phyloP scores from a whole-genome alignment of 2,329 filamentous ascomycete genomes.

The Didymellaceae sp. region DNA sequence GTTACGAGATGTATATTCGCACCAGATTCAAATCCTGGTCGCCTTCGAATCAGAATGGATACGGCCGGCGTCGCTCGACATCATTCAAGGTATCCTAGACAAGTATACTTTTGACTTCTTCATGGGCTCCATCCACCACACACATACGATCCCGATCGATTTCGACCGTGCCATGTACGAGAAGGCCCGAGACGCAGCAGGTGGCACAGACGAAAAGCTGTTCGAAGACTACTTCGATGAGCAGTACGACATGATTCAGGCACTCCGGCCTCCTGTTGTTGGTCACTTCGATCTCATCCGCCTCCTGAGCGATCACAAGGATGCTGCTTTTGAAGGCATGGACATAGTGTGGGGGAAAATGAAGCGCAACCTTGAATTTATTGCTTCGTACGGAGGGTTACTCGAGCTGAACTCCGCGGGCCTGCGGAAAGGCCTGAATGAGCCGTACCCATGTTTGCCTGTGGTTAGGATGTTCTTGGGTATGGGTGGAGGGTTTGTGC shows the following conservation, averaged over 20 bases:
- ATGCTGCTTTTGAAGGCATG: slow-evolving; percentile 65
- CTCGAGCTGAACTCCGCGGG: slow-evolving; percentile 90
- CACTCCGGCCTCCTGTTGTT: slow-evolving; percentile 76
- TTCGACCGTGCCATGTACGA: slow-evolving; percentile 74
- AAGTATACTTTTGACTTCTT: slow-evolving; percentile 82
- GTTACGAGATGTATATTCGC: slow-evolving; percentile 72
- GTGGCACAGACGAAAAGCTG: slow-evolving; percentile 66
- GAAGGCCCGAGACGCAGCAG: slow-evolving; percentile 62
- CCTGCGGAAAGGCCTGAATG: slow-evolving; percentile 84
- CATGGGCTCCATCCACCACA: slow-evolving; percentile 91
- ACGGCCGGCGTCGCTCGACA: slow-evolving; percentile 66
- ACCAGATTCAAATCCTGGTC: slow-evolving; percentile 78
- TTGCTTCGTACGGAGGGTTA: slow-evolving; percentile 77
- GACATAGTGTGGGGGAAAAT: slow-evolving; percentile 75
- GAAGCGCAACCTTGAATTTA: slow-evolving; percentile 73
- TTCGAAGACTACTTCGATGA: slow-evolving; percentile 87
- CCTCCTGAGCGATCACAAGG: slow-evolving; percentile 74
- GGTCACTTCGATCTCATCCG: slow-evolving; percentile 95
- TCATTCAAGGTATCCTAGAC: slow-evolving; percentile 65
- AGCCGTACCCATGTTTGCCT: slow-evolving; percentile 83
- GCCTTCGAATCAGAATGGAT: slow-evolving; percentile 97
- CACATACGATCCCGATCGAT: slow-evolving; percentile 86
- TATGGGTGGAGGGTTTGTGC: slow-evolving; percentile 80
- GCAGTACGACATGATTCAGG: slow-evolving; percentile 79
- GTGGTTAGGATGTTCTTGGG: slow-evolving; percentile 81